Evolutionary conservation across 441 rosid species (phyloP), one percentile per base, ranked within the genome.

Genomic region (Macaranga tanarius): DNA sequence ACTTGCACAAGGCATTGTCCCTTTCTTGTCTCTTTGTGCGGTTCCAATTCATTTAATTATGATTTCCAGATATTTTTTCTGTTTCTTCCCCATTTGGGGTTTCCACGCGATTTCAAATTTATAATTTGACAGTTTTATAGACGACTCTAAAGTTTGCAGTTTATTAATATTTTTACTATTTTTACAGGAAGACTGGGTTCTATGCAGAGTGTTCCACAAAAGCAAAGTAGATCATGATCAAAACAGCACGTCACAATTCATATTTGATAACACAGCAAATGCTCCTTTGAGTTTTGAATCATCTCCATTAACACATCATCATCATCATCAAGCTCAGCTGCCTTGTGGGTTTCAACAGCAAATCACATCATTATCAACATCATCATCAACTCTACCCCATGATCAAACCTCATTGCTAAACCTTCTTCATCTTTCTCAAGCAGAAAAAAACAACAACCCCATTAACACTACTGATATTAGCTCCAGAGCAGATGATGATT

Each of bases 141-240:
- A 42, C 9, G 45, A 42, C 11, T 42, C 0, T 10, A 42, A 10
- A 10, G 45, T 42, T 42, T 10, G 11, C 45, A 42, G 45, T 1
- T 42, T 2, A 42, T 6, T 42, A 42, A 42, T 42, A 0, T 7
- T 42, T 42, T 42, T 42, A 0, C 7, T 52, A 2, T 4, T 52
- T 52, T 60, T 57, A 50, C 92, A 94, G 99, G 99, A 94, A 84
- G 97, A 94, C 63, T 94, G 99, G 99, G 99, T 92, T 26, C 47
- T 94, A 62, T 94, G 97, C 75, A 86, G 99, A 85, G 97, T 95
- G 28, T 92, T 92, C 62, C 84, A 89, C 83, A 90, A 90, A 80
- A 76, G 92, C 83, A 89, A 84, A 68, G 87, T 71, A 72, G 57
- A 26, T 31, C 2, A 65, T 45, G 34, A 44, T 45, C 55, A 67